These are phyloP conservation scores for Teunomyces panamensis DNA, from an alignment of 805 yeast genomes.

Conservation along the genomic window DNA sequence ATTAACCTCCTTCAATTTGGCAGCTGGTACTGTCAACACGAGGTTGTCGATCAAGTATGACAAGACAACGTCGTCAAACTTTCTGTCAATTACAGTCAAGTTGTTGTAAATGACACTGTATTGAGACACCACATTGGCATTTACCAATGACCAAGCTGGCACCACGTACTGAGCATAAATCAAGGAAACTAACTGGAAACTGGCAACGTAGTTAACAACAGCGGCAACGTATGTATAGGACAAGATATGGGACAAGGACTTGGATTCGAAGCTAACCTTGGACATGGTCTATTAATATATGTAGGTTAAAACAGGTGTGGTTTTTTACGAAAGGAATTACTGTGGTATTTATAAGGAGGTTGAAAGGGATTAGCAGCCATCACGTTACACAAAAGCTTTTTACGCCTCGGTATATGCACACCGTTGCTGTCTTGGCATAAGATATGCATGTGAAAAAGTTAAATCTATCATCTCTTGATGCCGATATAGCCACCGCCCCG, in stretches of 20 bases:
- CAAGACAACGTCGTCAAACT: slow-evolving; percentile 10
- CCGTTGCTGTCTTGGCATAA: not conserved
- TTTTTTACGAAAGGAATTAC: not conserved
- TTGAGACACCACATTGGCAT: slow-evolving; percentile 20
- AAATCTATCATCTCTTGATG: not conserved
- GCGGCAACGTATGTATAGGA: slow-evolving; percentile 29
- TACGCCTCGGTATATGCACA: slow-evolving; percentile 2
- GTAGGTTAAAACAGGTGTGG: not conserved
- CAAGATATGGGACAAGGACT: slow-evolving; percentile 30
- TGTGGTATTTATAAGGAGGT: not conserved
- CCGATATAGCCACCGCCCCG: not conserved
- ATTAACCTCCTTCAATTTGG: slow-evolving; percentile 22
- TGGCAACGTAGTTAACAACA: slow-evolving; percentile 19
- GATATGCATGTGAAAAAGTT: not conserved
- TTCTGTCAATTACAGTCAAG: not conserved
- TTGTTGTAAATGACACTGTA: not conserved
- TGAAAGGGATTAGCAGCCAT: slow-evolving; percentile 11
- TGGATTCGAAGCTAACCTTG: slow-evolving; percentile 26
- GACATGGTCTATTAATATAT: slow-evolving; percentile 7
- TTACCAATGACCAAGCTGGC: slow-evolving; percentile 17
- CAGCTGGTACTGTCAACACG: slow-evolving; percentile 8
- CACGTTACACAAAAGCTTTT: not conserved
- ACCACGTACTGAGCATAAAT: slow-evolving; percentile 23
- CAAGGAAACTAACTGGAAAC: slow-evolving; percentile 22
- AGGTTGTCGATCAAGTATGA: slow-evolving; percentile 9